Evolutionary conservation across 768 basidiomycete species (phyloP).

Genomic region (Atractiella rhizophila): DNA sequence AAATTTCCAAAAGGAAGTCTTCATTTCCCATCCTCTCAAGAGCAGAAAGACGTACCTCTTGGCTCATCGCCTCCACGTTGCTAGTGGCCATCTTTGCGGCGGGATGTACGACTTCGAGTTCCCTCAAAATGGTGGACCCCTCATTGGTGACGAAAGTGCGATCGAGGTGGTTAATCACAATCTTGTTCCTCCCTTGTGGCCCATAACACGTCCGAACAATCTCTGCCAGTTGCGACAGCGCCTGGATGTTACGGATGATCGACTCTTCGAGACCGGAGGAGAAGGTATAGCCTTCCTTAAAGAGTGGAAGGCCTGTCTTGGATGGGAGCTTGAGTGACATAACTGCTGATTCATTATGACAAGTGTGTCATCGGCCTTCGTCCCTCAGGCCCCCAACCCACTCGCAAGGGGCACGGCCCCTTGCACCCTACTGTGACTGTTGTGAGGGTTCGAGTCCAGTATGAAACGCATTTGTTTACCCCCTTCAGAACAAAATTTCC

Average conservation of each 20-base stretch:
- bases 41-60: conserved; percentile 33
- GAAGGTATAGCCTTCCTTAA: conserved; percentile 24
- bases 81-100: conserved; percentile 87
- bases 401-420: too few species aligned
- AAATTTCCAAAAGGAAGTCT: too few species aligned
- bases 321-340: too few species aligned
- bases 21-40: too few species aligned
- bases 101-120: conserved; percentile 95
- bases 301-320: too few species aligned
- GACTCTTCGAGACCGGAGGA: conserved; percentile 84
- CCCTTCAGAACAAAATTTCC: too few species aligned
- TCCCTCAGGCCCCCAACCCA: too few species aligned
- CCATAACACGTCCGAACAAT: conserved; percentile 47
- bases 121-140: conserved; percentile 92
- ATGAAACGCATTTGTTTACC: too few species aligned
- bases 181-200: conserved; percentile 69
- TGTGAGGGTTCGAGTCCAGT: too few species aligned
- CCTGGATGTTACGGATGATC: conserved; percentile 85
- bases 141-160: conserved; percentile 91
- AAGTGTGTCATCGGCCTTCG: too few species aligned
- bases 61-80: conserved; percentile 84
- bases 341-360: too few species aligned
- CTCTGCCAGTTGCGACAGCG: conserved; percentile 79
- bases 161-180: conserved; percentile 90
- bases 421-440: too few species aligned